phyloP scores from a whole-genome alignment of 768 basidiomycete species.

The Filobasidium wieringae region DNA sequence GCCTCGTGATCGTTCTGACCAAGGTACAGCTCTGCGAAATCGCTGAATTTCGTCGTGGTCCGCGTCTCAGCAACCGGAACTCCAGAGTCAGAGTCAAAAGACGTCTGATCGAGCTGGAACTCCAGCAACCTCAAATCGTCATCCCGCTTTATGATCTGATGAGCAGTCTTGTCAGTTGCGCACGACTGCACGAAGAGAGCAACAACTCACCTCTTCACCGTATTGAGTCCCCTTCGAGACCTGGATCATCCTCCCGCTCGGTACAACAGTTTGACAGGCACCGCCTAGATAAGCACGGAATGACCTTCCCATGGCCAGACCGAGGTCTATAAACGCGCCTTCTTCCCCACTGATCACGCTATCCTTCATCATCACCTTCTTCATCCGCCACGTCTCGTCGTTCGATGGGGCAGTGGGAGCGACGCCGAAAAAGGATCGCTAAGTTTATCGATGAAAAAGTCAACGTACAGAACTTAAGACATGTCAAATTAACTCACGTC shows the following conservation, averaged over 20 bases:
- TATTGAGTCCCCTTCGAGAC: no score
- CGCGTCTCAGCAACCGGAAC: slow-evolving; percentile 5
- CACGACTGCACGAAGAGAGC: no score
- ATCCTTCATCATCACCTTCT: slow-evolving; percentile 50
- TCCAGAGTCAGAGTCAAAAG: not conserved
- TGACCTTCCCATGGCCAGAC: slow-evolving; percentile 69
- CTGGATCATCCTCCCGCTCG: no score
- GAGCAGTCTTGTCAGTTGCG: no score
- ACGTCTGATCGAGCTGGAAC: slow-evolving; percentile 5
- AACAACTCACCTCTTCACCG: no score
- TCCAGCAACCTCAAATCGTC: not conserved
- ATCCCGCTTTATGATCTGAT: not conserved
- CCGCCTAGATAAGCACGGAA: slow-evolving; percentile 47
- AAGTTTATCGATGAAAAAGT: not conserved
- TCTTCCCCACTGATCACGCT: slow-evolving; percentile 59
- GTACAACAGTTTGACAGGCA: no score
- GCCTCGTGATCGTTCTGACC: slow-evolving; percentile 65
- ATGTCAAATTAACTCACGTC: not conserved
- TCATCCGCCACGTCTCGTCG: slow-evolving; percentile 68
- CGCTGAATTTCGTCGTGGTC: slow-evolving; percentile 55
- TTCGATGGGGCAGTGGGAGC: slow-evolving; percentile 56
- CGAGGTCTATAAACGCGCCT: slow-evolving; percentile 61
- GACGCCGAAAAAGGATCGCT: slow-evolving; percentile 72
- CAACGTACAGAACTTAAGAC: no score
- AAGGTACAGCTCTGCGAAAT: slow-evolving; percentile 60